Evolutionary conservation across 1,284 basidiomycete species (phyloP), one percentile per base, ranked within the genome.

Genomic region (Papiliotrema flavescens): DNA sequence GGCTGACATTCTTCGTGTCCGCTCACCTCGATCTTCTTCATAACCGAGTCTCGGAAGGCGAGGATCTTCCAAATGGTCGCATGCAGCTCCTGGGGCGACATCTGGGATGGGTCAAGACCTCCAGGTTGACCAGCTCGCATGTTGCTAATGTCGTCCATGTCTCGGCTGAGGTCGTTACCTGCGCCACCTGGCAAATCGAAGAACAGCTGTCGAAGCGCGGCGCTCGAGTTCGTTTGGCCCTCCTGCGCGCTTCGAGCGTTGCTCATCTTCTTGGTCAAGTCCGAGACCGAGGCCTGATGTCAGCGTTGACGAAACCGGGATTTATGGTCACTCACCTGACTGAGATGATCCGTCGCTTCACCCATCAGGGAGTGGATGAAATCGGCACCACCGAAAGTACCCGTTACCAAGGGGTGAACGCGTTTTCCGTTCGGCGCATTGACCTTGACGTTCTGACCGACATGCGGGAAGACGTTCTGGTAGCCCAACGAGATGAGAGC

Each of bases 41-140:
- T 84, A 79, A 86, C 81, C 20, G 82, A 83, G 76, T 97, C 93
- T 49, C 91, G 82, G 76, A 94, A 93, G 44, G 81, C 85, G 66
- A 96, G 76, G 13, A 96, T 85, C 75, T 89, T 84, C 91, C 91
- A 95, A 15, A 95, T 76, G 2, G 85, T 84, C 2, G 48, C 53
- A 74, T 94, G 88, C 56, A 95, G 70, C 74, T 96, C 91, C 72
- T 94, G 89, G 1, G 93, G 91, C 52, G 78, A 85, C 90, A 96
- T 90, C 42, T 87, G 83, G 60, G 86, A 83, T 0, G 87, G 88
- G 47, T 80, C 79, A 69, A 86, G 85, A 11, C 81, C 80, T 1
- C 81, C 83, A 2, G 83, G 63, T 24, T 74, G 72, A 19, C 78
- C 73, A n/a, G 73, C 84, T 20, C 88, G 79, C 55, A 90, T 85